A percentile compares a stretch with the other conserved stretches of the same genome.
phyloP scores from a whole-genome alignment of 2,329 filamentous ascomycete genomes.

The Monilinia vaccinii-corymbosi region DNA sequence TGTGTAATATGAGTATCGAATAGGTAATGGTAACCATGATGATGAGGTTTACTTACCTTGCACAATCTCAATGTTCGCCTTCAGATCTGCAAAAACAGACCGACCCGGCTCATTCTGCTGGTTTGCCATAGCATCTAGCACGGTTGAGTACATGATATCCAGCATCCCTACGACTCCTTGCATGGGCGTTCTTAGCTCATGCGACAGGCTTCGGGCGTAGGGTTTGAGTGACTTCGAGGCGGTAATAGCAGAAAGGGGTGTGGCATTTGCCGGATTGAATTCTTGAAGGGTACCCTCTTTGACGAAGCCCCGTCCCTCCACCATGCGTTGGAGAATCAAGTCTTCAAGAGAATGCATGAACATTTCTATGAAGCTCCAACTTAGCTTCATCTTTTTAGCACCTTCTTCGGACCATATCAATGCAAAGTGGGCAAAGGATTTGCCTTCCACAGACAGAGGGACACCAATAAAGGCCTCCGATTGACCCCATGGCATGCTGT shows the following conservation, averaged over 20 bases:
- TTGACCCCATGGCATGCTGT: slow-evolving; percentile 43
- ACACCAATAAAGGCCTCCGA: slow-evolving; percentile 60
- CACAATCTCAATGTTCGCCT: slow-evolving; percentile 61
- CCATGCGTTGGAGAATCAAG: slow-evolving; percentile 48
- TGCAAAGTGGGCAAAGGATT: slow-evolving; percentile 63
- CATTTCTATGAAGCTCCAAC: slow-evolving; percentile 61
- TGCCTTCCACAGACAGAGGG: slow-evolving; percentile 54
- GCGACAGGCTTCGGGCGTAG: slow-evolving; percentile 63
- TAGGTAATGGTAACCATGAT: not conserved
- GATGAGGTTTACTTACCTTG: slow-evolving; percentile 41
- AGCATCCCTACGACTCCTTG: slow-evolving; percentile 69
- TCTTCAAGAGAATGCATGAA: slow-evolving; percentile 61
- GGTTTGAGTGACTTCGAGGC: slow-evolving; percentile 58
- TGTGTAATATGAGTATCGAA: slow-evolving; percentile 24
- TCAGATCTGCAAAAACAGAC: slow-evolving; percentile 51
- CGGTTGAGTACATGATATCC: slow-evolving; percentile 66
- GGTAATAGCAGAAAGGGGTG: slow-evolving; percentile 47
- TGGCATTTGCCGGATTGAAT: slow-evolving; percentile 32
- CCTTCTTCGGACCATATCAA: slow-evolving; percentile 60
- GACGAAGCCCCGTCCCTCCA: slow-evolving; percentile 42
- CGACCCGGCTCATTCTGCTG: slow-evolving; percentile 41
- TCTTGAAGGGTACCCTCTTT: slow-evolving; percentile 26
- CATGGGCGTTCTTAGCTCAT: slow-evolving; percentile 65
- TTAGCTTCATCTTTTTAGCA: slow-evolving; percentile 43
- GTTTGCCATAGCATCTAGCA: slow-evolving; percentile 53